Conservation (phyloP, 352 stramenopile species). For the Elongisporangium prolatum region DNA sequence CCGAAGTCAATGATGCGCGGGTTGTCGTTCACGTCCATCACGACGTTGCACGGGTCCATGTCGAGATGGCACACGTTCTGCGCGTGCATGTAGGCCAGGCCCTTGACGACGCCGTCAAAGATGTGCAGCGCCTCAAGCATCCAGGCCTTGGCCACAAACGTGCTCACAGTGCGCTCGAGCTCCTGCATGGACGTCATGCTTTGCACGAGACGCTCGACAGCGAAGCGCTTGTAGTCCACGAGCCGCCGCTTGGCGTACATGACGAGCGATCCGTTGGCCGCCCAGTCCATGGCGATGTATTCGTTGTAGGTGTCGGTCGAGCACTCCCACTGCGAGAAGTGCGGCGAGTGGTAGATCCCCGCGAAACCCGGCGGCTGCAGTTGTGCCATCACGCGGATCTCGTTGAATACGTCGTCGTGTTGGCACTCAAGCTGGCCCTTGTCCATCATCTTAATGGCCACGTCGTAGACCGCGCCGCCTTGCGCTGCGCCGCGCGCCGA, state of each 20-base stretch:
- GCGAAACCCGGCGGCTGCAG: conserved; percentile 61
- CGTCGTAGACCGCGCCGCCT: conserved; percentile 29
- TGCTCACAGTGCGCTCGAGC: conserved; percentile 52
- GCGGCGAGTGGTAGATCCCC: conserved; percentile 47
- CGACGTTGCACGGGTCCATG: conserved; percentile 75
- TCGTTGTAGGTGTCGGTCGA: conserved; percentile 58
- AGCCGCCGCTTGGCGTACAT: conserved; percentile 61
- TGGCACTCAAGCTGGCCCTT: conserved; percentile 59
- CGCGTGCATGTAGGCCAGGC: conserved; percentile 75
- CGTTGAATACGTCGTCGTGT: conserved; percentile 71
- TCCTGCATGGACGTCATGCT: conserved; percentile 35
- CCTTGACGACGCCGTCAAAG: conserved; percentile 59
- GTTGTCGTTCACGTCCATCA: conserved; percentile 48
- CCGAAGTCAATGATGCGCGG: conserved; percentile 79
- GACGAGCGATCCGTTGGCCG: conserved; percentile 59
- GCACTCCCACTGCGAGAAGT: conserved; percentile 77
- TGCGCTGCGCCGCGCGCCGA: conserved; percentile 12
- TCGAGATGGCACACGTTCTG: conserved; percentile 78
- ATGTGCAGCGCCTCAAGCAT: conserved; percentile 64
- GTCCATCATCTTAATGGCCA: conserved; percentile 79
- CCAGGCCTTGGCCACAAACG: conserved; percentile 60
- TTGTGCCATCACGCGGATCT: conserved; percentile 76
- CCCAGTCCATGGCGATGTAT: conserved; percentile 78
- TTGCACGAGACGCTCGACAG: conserved; percentile 49
- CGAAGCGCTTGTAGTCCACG: conserved; percentile 66